phyloP scores from a whole-genome alignment of 2,329 filamentous ascomycete species.

The Seiridium cupressi region DNA sequence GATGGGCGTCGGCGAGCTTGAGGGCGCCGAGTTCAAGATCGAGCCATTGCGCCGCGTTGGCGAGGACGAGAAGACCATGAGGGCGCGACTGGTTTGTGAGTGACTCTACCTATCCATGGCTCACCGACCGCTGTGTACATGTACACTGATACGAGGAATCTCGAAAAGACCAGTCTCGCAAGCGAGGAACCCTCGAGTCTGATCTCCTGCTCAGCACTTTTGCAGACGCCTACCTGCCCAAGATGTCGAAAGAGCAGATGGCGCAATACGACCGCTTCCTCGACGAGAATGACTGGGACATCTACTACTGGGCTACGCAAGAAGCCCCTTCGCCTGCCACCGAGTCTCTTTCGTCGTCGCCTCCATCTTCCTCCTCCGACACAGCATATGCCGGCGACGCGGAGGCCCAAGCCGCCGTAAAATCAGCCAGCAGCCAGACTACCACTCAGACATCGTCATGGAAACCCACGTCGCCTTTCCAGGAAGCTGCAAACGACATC shows the following conservation, averaged over 20 bases:
- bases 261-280: constrained; percentile 87
- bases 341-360: constrained; percentile 13
- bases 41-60: constrained; percentile 84
- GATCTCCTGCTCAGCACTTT: constrained; percentile 97
- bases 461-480: constrained; percentile 9
- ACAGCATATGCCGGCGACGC: not conserved
- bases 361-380: constrained; percentile 9
- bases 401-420: too few species aligned
- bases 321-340: constrained; percentile 57
- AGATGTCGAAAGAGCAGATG: constrained; percentile 73
- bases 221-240: constrained; percentile 72
- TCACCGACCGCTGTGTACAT: too few species aligned
- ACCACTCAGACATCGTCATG: constrained; percentile 21
- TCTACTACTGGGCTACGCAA: constrained; percentile 99
- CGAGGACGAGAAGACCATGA: constrained; percentile 82
- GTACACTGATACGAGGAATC: not conserved
- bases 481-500: constrained; percentile 16
- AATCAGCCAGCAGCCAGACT: constrained; percentile 1
- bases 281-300: constrained; percentile 99
- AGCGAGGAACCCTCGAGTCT: constrained; percentile 91
- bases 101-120: constrained; percentile 22
- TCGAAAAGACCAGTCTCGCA: constrained; percentile 86
- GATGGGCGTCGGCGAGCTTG: constrained; percentile 80
- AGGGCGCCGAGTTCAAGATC: constrained; percentile 81
- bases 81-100: constrained; percentile 75